Evolutionary conservation across 306 rosid genomes (phyloP), one percentile per base, ranked within the genome.

Genomic region (Fragaria iinumae): DNA sequence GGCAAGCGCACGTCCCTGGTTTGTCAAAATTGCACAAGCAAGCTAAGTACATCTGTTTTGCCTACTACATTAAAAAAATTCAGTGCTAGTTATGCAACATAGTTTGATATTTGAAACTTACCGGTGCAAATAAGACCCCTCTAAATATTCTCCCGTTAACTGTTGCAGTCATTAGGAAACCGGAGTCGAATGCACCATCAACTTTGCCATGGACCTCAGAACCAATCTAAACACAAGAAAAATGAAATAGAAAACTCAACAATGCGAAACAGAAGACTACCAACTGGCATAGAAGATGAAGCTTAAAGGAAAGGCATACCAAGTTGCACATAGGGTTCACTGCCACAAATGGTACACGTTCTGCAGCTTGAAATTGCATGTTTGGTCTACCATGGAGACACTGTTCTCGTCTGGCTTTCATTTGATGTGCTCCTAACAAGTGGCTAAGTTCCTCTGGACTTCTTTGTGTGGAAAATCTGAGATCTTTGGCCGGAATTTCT

Each of bases 81-180:
- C 2, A 2, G 64, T 20, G 12, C 44, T 1, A 3, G n/a, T 56
- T 72, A n/a, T 73, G 0, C 23, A 39, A 57, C 29, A 17, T 10
- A 59, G 44, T 57, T 43, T 14, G 27, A 20, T n/a, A 52, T 71
- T 57, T 59, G 52, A 79, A 23, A 53, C 93, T 93, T 85, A 93
- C 98, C 2, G 97, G 97, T 73, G 98, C 82, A 83, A 93, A 93
- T 60, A 93, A 84, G 43, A 93, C 93, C 71, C 98, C 98, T 87
- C 98, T 81, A 67, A 83, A 89, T 69, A 86, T 53, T 64, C 83
- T 89, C 69, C 97, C 98, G 64, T 91, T 88, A 73, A 93, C 93
- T 4, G 85, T 75, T 75, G 98, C 98, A 11, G 91, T 89, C 95
- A 93, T 89, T 17, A 93, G 86, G 77, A 91, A 82, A 67, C 97